Conservation (phyloP, 2,329 filamentous ascomycete genomes). For the Colletotrichum agaves region DNA sequence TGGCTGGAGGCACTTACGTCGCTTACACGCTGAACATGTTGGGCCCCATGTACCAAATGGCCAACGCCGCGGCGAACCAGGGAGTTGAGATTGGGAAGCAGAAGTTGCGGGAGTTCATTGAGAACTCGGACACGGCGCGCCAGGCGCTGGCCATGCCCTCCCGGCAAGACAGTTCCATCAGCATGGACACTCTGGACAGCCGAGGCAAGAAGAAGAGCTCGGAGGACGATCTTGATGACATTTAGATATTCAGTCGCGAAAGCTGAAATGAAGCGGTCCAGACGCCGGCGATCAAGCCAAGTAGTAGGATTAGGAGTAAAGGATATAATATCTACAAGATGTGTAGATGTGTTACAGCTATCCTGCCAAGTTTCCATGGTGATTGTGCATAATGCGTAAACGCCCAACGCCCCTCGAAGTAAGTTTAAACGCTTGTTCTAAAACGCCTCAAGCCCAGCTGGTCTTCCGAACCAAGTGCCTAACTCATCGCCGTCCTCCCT, state of each 20-base stretch:
- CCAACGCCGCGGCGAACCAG: slow-evolving; percentile 86
- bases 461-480: slow-evolving; percentile 82
- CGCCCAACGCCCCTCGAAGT: background rate
- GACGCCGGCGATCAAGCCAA: slow-evolving; percentile 18
- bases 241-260: slow-evolving; percentile 48
- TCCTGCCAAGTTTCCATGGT: slow-evolving; percentile 4
- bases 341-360: slow-evolving; percentile 19
- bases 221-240: slow-evolving; percentile 68
- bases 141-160: slow-evolving; percentile 83
- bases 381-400: background rate
- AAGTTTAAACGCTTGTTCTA: slow-evolving; percentile 46
- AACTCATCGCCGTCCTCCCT: slow-evolving; percentile 71
- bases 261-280: slow-evolving; percentile 21
- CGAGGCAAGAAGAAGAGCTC: slow-evolving; percentile 62
- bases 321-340: slow-evolving; percentile 37
- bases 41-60: slow-evolving; percentile 95
- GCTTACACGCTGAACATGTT: slow-evolving; percentile 95
- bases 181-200: slow-evolving; percentile 70
- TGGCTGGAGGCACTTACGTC: slow-evolving; percentile 82
- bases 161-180: slow-evolving; percentile 59
- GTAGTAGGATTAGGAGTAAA: slow-evolving; percentile 25
- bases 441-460: slow-evolving; percentile 77
- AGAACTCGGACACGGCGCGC: slow-evolving; percentile 84
- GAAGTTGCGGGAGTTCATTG: slow-evolving; percentile 88
- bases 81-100: slow-evolving; percentile 93